Base-by-base conservation (phyloP, 176 grass and related monocot species). In the Triticum turgidum region DNA sequence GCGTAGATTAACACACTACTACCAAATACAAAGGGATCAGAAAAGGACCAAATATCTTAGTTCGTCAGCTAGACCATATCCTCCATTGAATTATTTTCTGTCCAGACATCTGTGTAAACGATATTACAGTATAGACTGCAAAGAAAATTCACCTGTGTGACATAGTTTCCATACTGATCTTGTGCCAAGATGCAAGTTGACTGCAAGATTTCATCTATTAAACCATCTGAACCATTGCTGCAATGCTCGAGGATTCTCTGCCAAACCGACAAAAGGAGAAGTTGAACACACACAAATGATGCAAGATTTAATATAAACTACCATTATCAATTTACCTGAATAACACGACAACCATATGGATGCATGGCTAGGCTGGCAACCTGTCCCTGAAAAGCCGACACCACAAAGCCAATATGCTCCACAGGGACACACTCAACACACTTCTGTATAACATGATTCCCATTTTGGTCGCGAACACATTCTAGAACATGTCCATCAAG, bases 111-210 rank as follows among this genome's bases (percentile, higher is more conserved):
- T 77, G 27, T 32, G 51, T 32, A 63, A 61, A 54, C 39, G 45
- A 65, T 44, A 83, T 41, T n/a, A 44, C 59, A 13, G 11, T 20
- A 29, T 22, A 61, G 22, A 73, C 70, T 45, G 68, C 74, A 41
- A 77, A 86, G 0, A 65, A 70, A 70, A 66, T 61, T 87, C 58
- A 94, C 97, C 97, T 98, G 97, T 47, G 87, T 94, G 49, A 98
- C 97, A 86, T 98, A 98, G 81, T 98, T 98, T 14, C 97, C 97
- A 66, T 96, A 98, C 84, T 98, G 97, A 71, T 98, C 97, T 82
- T 98, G 92, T 42, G 94, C 92, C 11, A 98, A 85, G 20, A 72
- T 90, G 89, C 94, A 98, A 47, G 83, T 88, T 11, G 92, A 98
- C 52, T 91, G 82, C 82, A 98, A 86, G 76, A 98, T 98, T 81